Evolutionary conservation across 768 basidiomycete species (phyloP).

Genomic region (Coprinellus aureogranulatus): DNA sequence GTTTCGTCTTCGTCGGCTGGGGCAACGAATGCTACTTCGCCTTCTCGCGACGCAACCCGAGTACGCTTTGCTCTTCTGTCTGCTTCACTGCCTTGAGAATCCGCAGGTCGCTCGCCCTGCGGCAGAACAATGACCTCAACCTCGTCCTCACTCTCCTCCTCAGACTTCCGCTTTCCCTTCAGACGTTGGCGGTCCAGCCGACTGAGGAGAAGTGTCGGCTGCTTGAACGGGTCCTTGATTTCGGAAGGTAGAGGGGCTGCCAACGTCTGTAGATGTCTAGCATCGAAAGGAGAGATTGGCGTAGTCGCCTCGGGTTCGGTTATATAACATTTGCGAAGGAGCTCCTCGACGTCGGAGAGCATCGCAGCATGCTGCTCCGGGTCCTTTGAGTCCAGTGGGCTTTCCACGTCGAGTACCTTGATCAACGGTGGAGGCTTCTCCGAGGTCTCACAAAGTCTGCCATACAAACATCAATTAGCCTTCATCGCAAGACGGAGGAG

Average conservation of each 20-base stretch:
- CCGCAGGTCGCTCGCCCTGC: neutral
- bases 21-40: too few species aligned
- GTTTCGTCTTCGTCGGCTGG: too few species aligned
- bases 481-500: neutral
- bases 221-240: neutral
- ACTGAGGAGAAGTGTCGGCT: neutral
- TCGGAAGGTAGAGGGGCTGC: neutral
- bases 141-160: neutral
- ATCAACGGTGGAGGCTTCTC: conserved; percentile 31
- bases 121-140: neutral
- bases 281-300: too few species aligned
- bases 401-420: conserved; percentile 19
- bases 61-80: too few species aligned
- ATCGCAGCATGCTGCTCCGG: neutral
- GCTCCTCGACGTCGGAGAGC: neutral
- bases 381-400: neutral
- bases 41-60: too few species aligned
- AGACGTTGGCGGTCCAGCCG: conserved; percentile 1
- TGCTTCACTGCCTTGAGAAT: too few species aligned
- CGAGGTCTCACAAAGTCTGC: conserved; percentile 52
- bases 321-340: neutral
- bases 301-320: too few species aligned
- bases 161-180: neutral
- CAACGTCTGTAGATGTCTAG: too few species aligned
- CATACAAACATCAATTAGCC: neutral